Evolutionary conservation across 176 grass and related monocot genomes (phyloP).

Genomic region (Juncus effusus): DNA sequence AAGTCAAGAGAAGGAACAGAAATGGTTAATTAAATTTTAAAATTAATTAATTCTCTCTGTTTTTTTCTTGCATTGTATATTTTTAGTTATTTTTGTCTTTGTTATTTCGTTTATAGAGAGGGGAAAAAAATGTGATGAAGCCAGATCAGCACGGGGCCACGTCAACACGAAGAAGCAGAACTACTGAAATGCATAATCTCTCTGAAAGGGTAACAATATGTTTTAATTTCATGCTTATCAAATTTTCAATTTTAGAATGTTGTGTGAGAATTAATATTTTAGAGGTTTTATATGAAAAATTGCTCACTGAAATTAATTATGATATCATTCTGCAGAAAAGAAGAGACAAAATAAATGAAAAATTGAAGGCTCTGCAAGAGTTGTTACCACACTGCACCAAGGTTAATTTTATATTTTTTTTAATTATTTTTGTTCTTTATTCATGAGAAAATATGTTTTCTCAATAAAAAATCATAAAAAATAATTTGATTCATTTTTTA

Average conservation of each 20-base stretch:
- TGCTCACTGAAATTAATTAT: slow-evolving; percentile 2
- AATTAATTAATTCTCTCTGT: not conserved
- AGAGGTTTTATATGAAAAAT: not conserved
- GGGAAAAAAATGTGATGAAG: slow-evolving; percentile 17
- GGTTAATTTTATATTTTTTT: slow-evolving; percentile 18
- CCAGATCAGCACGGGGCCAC: slow-evolving; percentile 23
- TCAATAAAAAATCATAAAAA: not conserved
- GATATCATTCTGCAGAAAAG: slow-evolving; percentile 39
- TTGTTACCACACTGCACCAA: slow-evolving; percentile 73
- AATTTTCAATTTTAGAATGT: not conserved
- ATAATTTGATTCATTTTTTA: not conserved
- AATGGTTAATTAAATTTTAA: slow-evolving; percentile 5
- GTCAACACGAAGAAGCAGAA: slow-evolving; percentile 47
- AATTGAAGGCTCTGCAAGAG: slow-evolving; percentile 72
- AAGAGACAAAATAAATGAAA: slow-evolving; percentile 81
- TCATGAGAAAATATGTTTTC: not conserved
- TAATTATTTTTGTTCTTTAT: not conserved
- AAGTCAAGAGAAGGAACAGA: slow-evolving; percentile 15
- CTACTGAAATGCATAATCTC: slow-evolving; percentile 72
- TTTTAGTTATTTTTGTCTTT: not conserved
- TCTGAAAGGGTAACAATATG: slow-evolving; percentile 52
- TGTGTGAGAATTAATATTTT: too few relatives aligned
- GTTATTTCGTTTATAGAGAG: slow-evolving; percentile 3
- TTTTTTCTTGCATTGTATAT: not conserved
- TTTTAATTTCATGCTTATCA: slow-evolving; percentile 6